A percentile compares a stretch with the other conserved stretches of the same genome.
These are phyloP conservation scores for Melaleuca quinquenervia DNA, from an alignment of 345 rosid species.

Conservation along the genomic window DNA sequence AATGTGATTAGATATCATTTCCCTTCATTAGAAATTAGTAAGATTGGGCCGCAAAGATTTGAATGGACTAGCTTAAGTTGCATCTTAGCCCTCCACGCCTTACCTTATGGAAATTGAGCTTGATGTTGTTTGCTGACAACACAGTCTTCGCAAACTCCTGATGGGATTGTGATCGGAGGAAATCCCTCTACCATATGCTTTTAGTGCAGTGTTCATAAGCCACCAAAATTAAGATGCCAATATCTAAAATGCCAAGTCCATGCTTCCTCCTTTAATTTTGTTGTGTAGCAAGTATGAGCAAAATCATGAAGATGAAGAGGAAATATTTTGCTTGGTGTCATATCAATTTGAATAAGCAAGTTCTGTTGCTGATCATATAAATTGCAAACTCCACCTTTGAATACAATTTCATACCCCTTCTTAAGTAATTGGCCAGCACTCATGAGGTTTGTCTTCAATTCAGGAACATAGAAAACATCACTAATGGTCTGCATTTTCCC, in stretches of 20 bases:
- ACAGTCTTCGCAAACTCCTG: neutral
- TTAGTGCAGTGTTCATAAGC: neutral
- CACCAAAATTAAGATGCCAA: neutral
- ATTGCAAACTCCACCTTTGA: too few relatives aligned
- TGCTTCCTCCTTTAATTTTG: neutral
- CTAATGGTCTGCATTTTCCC: too few relatives aligned
- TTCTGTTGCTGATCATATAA: too few relatives aligned
- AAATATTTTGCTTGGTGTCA: neutral
- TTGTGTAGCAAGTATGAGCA: neutral
- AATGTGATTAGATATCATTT: neutral
- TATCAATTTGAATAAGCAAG: too few relatives aligned
- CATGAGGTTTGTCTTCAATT: too few relatives aligned
- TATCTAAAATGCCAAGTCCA: neutral
- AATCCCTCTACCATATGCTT: neutral
- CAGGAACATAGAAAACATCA: too few relatives aligned
- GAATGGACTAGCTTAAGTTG: neutral
- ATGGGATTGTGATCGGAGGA: neutral
- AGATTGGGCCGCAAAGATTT: neutral
- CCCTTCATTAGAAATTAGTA: neutral
- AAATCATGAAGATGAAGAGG: neutral
- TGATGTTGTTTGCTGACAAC: neutral
- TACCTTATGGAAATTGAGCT: neutral
- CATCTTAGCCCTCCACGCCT: neutral
- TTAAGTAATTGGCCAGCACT: too few relatives aligned
- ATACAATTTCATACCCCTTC: too few relatives aligned